Percentiles rank a stretch among this genome's conserved stretches.
These are phyloP conservation scores for Amauroascus verrucosus DNA, from an alignment of 2,329 filamentous ascomycete species.

Conservation along the genomic window DNA sequence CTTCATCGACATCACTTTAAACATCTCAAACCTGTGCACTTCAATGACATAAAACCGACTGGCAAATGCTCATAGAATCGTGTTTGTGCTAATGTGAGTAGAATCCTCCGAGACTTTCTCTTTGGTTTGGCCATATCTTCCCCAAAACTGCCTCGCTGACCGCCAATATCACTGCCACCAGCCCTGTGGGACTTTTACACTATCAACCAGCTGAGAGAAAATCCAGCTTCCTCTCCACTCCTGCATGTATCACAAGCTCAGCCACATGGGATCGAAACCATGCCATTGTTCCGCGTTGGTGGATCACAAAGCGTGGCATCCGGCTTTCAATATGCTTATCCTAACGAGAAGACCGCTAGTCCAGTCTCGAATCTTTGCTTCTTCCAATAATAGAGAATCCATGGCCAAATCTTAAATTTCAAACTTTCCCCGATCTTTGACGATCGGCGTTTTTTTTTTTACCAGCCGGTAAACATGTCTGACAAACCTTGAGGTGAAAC, in stretches of 20 bases:
- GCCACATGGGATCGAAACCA: conserved; percentile 12
- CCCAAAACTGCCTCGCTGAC: too few species aligned
- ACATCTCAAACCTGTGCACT: too few species aligned
- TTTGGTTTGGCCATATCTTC: too few species aligned
- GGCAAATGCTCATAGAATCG: too few species aligned
- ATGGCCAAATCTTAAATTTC: conserved; percentile 1
- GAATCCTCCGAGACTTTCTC: too few species aligned
- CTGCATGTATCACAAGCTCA: conserved; percentile 7
- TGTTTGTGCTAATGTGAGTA: too few species aligned
- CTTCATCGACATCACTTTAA: too few species aligned
- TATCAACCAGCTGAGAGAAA: too few species aligned
- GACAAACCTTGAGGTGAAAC: conserved; percentile 6
- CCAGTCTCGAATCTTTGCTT: conserved; percentile 1
- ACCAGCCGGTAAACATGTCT: conserved; percentile 1
- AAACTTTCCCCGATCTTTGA: not conserved
- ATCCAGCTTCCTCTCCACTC: too few species aligned
- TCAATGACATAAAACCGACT: too few species aligned
- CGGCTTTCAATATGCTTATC: conserved; percentile 9
- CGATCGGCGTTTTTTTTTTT: not conserved
- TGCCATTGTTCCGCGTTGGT: conserved; percentile 10
- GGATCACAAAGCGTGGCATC: conserved; percentile 12
- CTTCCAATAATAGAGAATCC: conserved; percentile 5
- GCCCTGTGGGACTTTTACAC: too few species aligned
- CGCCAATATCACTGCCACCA: too few species aligned
- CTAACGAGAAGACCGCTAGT: not conserved